Evolutionary conservation across 2,329 filamentous ascomycete genomes (phyloP).

Genomic region (Pseudopyrenochaeta lycopersici): DNA sequence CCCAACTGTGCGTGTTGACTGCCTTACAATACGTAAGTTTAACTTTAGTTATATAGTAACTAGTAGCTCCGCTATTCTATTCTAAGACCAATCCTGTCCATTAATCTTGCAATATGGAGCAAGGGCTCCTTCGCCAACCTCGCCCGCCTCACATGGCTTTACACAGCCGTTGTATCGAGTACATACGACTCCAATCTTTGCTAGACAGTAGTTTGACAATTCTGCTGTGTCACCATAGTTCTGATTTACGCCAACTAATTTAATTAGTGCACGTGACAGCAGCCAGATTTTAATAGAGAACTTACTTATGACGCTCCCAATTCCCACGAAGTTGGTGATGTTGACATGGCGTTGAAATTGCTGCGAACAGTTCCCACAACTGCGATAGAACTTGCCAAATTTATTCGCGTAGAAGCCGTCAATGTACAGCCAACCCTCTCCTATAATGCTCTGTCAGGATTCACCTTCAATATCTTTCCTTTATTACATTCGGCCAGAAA

Average conservation of each 20-base stretch:
- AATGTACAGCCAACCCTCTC: constrained; percentile 5
- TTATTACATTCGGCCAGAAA: constrained; percentile 36
- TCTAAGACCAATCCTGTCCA: not conserved
- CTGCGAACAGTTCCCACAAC: constrained; percentile 49
- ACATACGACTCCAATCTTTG: constrained; percentile 11
- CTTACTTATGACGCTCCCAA: not conserved
- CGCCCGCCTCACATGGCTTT: not conserved
- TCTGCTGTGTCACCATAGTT: constrained; percentile 60
- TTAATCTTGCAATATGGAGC: not conserved
- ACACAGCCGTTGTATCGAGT: constrained; percentile 12
- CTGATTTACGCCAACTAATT: constrained; percentile 57
- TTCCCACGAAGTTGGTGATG: not conserved
- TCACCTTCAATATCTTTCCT: too few species aligned
- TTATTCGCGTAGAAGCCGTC: constrained; percentile 36
- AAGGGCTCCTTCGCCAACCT: not conserved
- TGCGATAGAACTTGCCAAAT: constrained; percentile 52
- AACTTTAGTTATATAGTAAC: too few species aligned
- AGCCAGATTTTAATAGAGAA: not conserved
- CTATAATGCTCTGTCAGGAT: too few species aligned
- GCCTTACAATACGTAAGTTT: too few species aligned
- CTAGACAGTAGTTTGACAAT: constrained; percentile 25
- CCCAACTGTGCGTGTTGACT: too few species aligned
- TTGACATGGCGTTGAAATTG: constrained; percentile 47
- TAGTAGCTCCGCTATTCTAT: too few species aligned
- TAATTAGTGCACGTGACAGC: constrained; percentile 20